Base-by-base conservation (phyloP, 352 stramenopile genomes). In the Globisporangium uncinulatum region DNA sequence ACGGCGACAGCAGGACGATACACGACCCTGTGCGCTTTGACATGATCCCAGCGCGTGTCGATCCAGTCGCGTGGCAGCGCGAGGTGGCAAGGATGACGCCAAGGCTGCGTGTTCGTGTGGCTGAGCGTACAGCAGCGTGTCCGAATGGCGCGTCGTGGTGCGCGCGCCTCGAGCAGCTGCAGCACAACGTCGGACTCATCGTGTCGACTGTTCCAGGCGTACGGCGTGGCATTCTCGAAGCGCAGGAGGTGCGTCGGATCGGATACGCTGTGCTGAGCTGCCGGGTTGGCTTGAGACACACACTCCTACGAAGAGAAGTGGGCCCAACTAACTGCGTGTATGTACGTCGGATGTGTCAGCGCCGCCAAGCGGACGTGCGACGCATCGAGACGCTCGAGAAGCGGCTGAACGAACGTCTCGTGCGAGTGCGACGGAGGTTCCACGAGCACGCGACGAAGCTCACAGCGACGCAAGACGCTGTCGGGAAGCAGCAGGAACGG, bases 21-120 rank as follows among this genome's bases (percentile, higher is more conserved):
- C 15, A 47, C n/a, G 59, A 56, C 7, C 44, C 64, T 1, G 34
- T 63, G 6, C 51, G 70, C 9, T 60, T 45, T 20, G 48, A 65
- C 17, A 79, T 83, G 65, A 85, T 83, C 55, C 53, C 71, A 36
- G 66, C 69, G 1, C 29, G 63, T 14, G 67, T 83, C 37, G 73
- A 82, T 34, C 71, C 73, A 0, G 50, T 44, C 32, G 58, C 69
- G 11, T 85, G 73, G 73, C 56, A 72, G 9, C 60, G 56, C 7
- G 75, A 83, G 46, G 54, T 75, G 34, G 61, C 52, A 41, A 65
- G 62, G 24, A 70, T 76, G 61, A 42, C 77, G 6, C 71, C 74
- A 14, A 79, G 67, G 48, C 57, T 84, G 29, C 63, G 65, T 1
- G 50, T 55, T 44, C 50, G 31, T 41, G 45, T 80, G 34, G 56